Base-by-base conservation (phyloP, 306 rosid species). In the Oxytropis ochrocephala region DNA sequence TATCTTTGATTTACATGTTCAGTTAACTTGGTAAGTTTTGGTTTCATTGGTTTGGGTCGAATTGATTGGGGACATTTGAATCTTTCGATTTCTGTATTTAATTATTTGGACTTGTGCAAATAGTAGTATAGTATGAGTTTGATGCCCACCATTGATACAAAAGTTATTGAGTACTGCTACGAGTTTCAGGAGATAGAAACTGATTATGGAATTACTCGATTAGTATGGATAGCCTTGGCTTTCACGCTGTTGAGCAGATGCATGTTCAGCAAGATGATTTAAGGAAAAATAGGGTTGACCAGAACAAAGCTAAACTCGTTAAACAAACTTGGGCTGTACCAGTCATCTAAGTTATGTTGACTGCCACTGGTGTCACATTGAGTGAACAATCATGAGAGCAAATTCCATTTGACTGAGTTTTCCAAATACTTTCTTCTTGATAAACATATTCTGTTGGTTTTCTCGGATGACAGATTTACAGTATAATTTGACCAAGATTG, bases 1-100 rank as follows among this genome's bases (percentile, higher is more conserved):
- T 56, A 61, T 65, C 67, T 77, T 70, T 53, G 51, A 49, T 50
- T 64, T 64, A 65, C 65, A 29, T 29, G 41, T 48, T 55, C 41
- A 33, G 53, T 55, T 18, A 27, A 3, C 32, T 32, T 19, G 10
- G 35, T 52, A 42, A 8, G 38, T 2, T 2, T 61, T 60, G 58
- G 48, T 42, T 67, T 60, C 18, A 56, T 75, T 47, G 18, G 32
- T 55, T 21, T 8, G 11, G 50, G 41, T 78, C 35, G 49, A 38
- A 27, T 69, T 27, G 18, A 27, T 11, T 13, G 57, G 35, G 35
- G 62, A 56, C 43, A 54, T 5, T 11, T 55, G 62, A 61, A 56
- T 44, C 48, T 57, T 46, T 13, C 47, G 42, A 53, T 59, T 38
- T 27, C 53, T 16, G 33, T 16, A 71, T 52, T 39, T 51, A 62